Evolutionary conservation across 306 rosid genomes (phyloP), one percentile per base, ranked within the genome.

Genomic region (Chamaecrista fasciculata): DNA sequence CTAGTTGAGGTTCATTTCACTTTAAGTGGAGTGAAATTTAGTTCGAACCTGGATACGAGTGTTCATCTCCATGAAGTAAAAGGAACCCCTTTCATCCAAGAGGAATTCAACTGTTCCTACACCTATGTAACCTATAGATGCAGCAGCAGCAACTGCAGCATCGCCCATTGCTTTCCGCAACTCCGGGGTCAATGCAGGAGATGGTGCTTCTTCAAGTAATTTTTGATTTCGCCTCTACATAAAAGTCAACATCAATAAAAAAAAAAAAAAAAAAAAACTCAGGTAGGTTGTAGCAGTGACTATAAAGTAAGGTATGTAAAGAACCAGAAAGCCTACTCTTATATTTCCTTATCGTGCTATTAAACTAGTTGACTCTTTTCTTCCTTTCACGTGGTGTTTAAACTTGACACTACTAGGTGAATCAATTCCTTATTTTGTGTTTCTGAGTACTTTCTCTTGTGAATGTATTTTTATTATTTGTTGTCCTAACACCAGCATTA

Each of bases 61-160:
- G 83, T 94, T 94, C 99, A 94, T 94, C 87, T 94, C 99, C 99
- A 94, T 91, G 82, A 94, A 94, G 91, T 94, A 91, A 82, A 94
- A 94, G 76, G 95, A 86, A 67, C 97, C 99, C 72, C 99, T 91
- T 85, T 94, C 99, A 50, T 94, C 99, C 96, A 94, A 84, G 70
- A 94, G 96, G 78, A 94, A 94, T 86, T 94, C 97, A 44, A 94
- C 60, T 1, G 97, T 94, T 77, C 99, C 99, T 69, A 91, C 99
- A 31, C 97, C 97, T 67, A 94, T 82, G 66, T 94, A 94, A 78
- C 97, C 99, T 23, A 94, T 94, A 52, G 99, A 91, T 72, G 96
- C 92, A 43, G 97, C 99, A n/a, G 99, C 99, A 14, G 94, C 79
- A 76, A 94, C 97, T 26, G 99, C 99, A 62, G 99, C 99, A 76